Conservation (phyloP, 2,329 filamentous ascomycete species). For the Colletotrichum simmondsii region DNA sequence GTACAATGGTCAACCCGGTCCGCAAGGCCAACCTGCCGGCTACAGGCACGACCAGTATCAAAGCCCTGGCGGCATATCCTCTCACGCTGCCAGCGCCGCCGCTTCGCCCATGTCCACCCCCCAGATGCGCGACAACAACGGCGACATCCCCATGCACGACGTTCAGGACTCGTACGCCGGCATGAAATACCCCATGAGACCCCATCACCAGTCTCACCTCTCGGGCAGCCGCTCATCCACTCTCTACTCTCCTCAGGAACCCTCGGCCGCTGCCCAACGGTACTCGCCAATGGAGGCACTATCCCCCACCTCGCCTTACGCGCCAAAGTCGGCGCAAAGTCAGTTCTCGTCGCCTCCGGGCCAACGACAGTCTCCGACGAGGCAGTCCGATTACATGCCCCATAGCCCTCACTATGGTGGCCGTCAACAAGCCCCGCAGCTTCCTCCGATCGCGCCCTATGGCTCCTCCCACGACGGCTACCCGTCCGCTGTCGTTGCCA, state of each 20-base stretch:
- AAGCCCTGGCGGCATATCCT: conserved; percentile 45
- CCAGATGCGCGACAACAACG: conserved; percentile 76
- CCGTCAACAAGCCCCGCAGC: conserved; percentile 67
- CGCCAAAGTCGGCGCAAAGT: conserved; percentile 67
- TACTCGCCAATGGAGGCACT: conserved; percentile 97
- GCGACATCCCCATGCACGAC: conserved; percentile 89
- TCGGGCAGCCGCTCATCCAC: conserved; percentile 64
- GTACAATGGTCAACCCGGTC: conserved; percentile 42
- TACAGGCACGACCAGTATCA: conserved; percentile 79
- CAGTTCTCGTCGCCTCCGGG: conserved; percentile 64
- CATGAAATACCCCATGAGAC: conserved; percentile 86
- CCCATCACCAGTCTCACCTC: conserved; percentile 80
- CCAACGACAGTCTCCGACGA: conserved; percentile 82
- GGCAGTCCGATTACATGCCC: conserved; percentile 70
- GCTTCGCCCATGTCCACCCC: conserved; percentile 68
- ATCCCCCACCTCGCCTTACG: conserved; percentile 83
- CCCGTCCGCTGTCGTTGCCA: conserved; percentile 76
- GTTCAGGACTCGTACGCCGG: conserved; percentile 83
- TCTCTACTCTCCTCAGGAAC: conserved; percentile 79
- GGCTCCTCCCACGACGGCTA: conserved; percentile 77
- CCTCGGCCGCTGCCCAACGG: conserved; percentile 85
- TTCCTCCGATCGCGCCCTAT: conserved; percentile 80
- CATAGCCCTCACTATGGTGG: conserved; percentile 68
- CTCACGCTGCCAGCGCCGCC: conserved; percentile 58
- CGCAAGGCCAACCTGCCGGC: conserved; percentile 54